Evolutionary conservation across 164 flowering plant genomes (phyloP).

Genomic region (Akebia trifoliata): DNA sequence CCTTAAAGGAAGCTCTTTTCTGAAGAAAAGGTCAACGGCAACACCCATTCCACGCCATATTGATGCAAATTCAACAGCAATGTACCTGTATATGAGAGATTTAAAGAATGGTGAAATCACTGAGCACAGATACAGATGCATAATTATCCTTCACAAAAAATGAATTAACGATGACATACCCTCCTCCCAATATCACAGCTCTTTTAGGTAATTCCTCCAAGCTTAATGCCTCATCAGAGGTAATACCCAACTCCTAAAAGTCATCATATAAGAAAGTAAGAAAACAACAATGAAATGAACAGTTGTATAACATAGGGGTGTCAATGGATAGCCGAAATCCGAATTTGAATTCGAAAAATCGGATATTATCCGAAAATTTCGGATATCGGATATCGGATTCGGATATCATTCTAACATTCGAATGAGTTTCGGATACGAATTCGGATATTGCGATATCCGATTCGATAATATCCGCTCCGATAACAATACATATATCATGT

Average conservation of each 20-base stretch:
- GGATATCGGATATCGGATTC: too few species aligned
- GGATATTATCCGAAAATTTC: too few species aligned
- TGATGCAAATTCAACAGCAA: slow-evolving; percentile 98
- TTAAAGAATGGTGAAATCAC: background rate
- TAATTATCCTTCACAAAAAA: background rate
- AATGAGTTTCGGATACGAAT: too few species aligned
- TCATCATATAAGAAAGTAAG: slow-evolving; percentile 1
- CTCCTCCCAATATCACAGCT: slow-evolving; percentile 88
- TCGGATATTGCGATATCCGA: too few species aligned
- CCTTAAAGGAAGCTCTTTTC: slow-evolving; percentile 96
- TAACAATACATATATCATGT: too few species aligned
- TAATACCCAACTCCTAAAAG: slow-evolving; percentile 76
- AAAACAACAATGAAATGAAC: background rate
- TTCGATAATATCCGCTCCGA: too few species aligned
- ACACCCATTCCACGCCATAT: slow-evolving; percentile 97
- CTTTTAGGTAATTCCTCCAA: slow-evolving; percentile 90
- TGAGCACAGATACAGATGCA: background rate
- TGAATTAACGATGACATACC: slow-evolving; percentile 36
- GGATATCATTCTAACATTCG: too few species aligned
- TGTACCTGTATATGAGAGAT: slow-evolving; percentile 49
- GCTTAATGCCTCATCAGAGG: slow-evolving; percentile 98
- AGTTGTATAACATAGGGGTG: too few species aligned
- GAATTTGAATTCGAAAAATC: too few species aligned
- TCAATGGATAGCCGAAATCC: too few species aligned
- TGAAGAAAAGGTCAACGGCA: slow-evolving; percentile 67